Evolutionary conservation across 768 basidiomycete genomes (phyloP), one percentile per base, ranked within the genome.

Genomic region (Pleurotus ostreatus): DNA sequence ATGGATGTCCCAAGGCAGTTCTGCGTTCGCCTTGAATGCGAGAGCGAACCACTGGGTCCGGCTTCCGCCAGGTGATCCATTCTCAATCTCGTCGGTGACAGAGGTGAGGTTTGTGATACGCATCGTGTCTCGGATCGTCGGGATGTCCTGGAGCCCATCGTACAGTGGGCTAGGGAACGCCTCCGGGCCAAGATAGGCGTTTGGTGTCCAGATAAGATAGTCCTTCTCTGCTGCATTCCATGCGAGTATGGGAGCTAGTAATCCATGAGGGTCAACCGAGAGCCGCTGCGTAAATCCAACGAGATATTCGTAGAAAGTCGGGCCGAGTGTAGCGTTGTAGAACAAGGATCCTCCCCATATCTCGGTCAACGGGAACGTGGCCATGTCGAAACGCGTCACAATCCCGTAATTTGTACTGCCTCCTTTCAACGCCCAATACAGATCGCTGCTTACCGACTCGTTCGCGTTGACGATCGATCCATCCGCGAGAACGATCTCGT

Each of bases 401-500:
- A 63, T 57, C 3, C 63, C 63, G 43, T 49, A 60, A 44, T 63
- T 63, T 7, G 61, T 62, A 15, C 55, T 55, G 2, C 59, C 63
- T 16, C 47, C 56, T 38, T 62, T 63, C 20, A 63, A 46, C 15
- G 57, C 61, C 56, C 55, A 58, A 26, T 58, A 58, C 7, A 63
- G 48, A 41, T 63, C 62, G 13, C 46, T 16, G 20, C 61, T 45
- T 7, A 46, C 46, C 16, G 41, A 30, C 11, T 40, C 20, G 6
- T 58, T 60, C 0, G 40, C 61, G 13, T 60, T 38, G 12, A 44
- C 11, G 2, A 62, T 57, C 3, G 18, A 23, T 16, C 63, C 63
- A 5, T 55, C 54, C 18, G 63, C 59, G 11, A 62, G 43, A 3
- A 62, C 61, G 23, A 63, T 45, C 20, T 53, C 51, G n/a, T 53